phyloP scores from a whole-genome alignment of 139 green algal genomes.

The Ettlia oleoabundans region DNA sequence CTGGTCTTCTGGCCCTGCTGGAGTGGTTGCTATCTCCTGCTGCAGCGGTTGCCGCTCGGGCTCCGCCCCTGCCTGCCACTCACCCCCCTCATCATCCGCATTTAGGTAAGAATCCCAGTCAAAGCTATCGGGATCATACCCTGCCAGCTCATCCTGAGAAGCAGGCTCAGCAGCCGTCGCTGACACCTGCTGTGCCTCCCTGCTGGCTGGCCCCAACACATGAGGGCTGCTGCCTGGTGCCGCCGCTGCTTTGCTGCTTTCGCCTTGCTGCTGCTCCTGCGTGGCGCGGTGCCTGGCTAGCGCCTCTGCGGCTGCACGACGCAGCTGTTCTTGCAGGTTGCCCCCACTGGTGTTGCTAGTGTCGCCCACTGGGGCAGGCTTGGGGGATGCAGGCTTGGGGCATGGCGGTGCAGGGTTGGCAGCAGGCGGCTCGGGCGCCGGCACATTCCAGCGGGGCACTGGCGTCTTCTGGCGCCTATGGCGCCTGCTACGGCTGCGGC shows the following conservation, averaged over 20 bases:
- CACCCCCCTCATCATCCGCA: background rate
- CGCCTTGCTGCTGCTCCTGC: background rate
- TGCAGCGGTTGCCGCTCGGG: background rate
- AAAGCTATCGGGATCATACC: background rate
- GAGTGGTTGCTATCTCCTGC: background rate
- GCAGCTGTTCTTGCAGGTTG: background rate
- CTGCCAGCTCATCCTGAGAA: background rate
- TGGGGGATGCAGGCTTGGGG: background rate
- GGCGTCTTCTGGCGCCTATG: background rate
- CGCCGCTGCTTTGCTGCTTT: background rate
- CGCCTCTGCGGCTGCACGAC: background rate
- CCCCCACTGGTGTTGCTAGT: background rate
- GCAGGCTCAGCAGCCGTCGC: background rate
- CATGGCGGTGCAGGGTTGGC: background rate
- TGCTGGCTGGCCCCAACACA: too few species aligned
- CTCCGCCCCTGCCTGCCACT: background rate
- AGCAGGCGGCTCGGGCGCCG: background rate
- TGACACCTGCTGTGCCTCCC: background rate
- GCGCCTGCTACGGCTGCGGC: background rate
- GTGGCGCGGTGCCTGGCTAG: background rate
- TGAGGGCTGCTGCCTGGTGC: too few species aligned
- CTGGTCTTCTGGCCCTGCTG: too few species aligned
- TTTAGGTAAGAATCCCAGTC: conserved; percentile 26
- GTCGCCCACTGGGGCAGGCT: background rate
- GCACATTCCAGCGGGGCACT: background rate